Evolutionary conservation across 164 flowering plant species (phyloP), one percentile per base, ranked within the genome.

Genomic region (Vitis cinerea): DNA sequence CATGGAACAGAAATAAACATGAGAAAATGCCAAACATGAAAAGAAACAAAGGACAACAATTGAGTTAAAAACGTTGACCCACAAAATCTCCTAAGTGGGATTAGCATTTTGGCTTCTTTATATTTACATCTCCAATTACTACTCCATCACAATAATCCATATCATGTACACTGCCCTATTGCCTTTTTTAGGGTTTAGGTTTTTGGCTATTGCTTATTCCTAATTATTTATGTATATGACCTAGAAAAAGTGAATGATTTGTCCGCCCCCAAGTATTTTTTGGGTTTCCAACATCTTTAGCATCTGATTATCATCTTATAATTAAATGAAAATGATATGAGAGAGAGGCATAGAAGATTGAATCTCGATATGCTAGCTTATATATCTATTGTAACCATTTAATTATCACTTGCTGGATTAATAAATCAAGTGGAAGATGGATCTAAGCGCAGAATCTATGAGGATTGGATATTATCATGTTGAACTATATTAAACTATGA

Each of bases 41-140:
- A 61, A 75, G 51, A 15, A 61, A 27, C 30, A 59, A 54, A 19
- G 15, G 49, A 53, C 49, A 63, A 14, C n/a, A 10, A 11, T 59
- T 61, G 19, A 10, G 3, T 14, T 10, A 47, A 51, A 59, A 7
- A 10, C 56, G 27, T 65, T 48, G 63, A 49, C 60, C 75, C 70
- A 68, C 58, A 64, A 72, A 17, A 68, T 69, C 75, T 72, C 48
- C 50, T 3, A 64, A 63, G 62, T 67, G 60, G 14, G 72, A 64
- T 68, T 72, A 64, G 52, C 69, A 57, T 51, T 55, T 62, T 57
- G 60, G 65, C 63, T 52, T 52, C 49, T 16, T 50, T 68, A 64
- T 48, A 31, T 71, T 71, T 71, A 63, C 68, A 56, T 50, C 58
- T 71, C 30, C 53, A 51, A 55, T 63, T 54, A 48, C 58, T 14